Conservation (phyloP, 257 asterid genomes). For the Jasminum sambac region DNA sequence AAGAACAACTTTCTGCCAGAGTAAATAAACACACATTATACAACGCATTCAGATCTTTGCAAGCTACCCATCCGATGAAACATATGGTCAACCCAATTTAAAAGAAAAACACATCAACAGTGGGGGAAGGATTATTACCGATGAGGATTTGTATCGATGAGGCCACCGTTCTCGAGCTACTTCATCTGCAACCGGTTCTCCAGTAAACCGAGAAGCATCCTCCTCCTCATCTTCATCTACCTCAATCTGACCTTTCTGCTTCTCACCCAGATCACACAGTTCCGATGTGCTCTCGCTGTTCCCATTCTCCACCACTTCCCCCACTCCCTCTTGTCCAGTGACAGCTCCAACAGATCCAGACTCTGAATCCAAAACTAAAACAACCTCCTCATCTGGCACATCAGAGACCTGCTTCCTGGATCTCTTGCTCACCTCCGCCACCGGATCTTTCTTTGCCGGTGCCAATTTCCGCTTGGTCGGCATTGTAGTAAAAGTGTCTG, state of each 20-base stretch:
- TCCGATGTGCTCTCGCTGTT: background rate
- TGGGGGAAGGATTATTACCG: background rate
- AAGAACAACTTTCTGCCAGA: background rate
- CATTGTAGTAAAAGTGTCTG: conserved; percentile 14
- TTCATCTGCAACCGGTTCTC: conserved; percentile 31
- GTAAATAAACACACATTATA: background rate
- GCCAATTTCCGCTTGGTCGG: conserved; percentile 23
- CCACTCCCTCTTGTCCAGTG: conserved; percentile 11
- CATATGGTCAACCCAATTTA: background rate
- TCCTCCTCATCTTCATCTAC: conserved; percentile 26
- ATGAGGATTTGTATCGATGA: conserved; percentile 34
- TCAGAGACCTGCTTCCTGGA: conserved; percentile 11
- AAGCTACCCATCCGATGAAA: background rate
- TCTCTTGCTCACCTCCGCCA: conserved; percentile 1
- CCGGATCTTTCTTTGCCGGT: conserved; percentile 16
- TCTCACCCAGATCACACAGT: background rate
- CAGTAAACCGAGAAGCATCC: conserved; percentile 21
- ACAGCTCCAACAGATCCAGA: background rate
- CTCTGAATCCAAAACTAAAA: background rate
- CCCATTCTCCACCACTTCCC: conserved; percentile 10
- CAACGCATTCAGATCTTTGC: background rate
- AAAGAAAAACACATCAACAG: background rate
- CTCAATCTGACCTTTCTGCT: conserved; percentile 10
- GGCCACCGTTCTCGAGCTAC: conserved; percentile 65
- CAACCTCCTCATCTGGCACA: background rate